A percentile compares a stretch with the other conserved stretches of the same genome.
Evolutionary conservation across 192 early-diverging fungal genomes (phyloP).

Genomic region (Powellomyces hirtus): DNA sequence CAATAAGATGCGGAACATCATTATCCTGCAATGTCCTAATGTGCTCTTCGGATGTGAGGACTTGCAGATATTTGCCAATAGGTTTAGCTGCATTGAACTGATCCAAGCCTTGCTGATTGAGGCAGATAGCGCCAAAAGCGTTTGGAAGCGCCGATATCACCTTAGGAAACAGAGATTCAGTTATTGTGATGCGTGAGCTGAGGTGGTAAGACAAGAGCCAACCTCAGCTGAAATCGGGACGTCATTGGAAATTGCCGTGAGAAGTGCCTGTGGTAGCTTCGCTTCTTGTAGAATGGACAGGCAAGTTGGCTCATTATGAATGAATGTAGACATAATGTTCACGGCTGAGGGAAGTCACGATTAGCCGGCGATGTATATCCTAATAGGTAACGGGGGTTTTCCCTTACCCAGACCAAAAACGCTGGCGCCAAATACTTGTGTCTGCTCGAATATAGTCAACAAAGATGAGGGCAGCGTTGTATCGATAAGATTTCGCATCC

Average conservation of each 20-base stretch:
- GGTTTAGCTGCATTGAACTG: slow-evolving; percentile 72
- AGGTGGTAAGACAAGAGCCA: not conserved
- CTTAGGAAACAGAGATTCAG: slow-evolving; percentile 32
- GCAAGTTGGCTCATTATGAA: slow-evolving; percentile 97
- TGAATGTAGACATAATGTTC: slow-evolving; percentile 91
- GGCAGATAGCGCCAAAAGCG: slow-evolving; percentile 93
- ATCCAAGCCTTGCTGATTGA: slow-evolving; percentile 86
- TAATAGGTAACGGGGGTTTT: not conserved
- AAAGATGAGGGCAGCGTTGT: slow-evolving; percentile 77
- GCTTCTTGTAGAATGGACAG: slow-evolving; percentile 92
- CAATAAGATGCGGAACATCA: slow-evolving; percentile 81
- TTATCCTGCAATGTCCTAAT: slow-evolving; percentile 74
- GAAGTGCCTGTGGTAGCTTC: slow-evolving; percentile 79
- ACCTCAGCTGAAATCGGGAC: slow-evolving; percentile 80
- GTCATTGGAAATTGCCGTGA: slow-evolving; percentile 63
- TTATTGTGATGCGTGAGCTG: slow-evolving; percentile 14
- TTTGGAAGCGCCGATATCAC: slow-evolving; percentile 77
- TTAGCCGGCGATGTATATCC: too few relatives aligned
- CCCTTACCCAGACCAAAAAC: slow-evolving; percentile 76
- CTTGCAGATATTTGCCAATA: slow-evolving; percentile 67
- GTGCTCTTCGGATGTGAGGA: slow-evolving; percentile 76
- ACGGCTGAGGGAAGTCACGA: slow-evolving; percentile 65
- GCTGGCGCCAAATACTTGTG: slow-evolving; percentile 75
- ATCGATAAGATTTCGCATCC: slow-evolving; percentile 93
- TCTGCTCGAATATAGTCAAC: slow-evolving; percentile 67